These are phyloP conservation scores for Streptanthus diversifolius DNA, from an alignment of 345 rosid species.

Conservation along the genomic window DNA sequence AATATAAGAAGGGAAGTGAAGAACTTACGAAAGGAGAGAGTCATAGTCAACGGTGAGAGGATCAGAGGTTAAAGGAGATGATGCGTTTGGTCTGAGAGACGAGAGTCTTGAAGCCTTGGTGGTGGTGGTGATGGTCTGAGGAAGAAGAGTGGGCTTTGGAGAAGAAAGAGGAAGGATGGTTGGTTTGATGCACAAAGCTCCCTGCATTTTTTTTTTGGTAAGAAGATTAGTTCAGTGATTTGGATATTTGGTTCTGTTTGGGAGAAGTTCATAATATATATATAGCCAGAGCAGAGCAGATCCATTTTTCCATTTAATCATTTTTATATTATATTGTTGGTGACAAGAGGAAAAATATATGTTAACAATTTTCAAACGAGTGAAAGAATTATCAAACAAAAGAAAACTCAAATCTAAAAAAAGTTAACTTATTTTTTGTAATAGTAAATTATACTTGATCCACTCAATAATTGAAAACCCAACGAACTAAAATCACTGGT, in stretches of 20 bases:
- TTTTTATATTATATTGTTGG: not conserved
- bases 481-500: constrained; percentile 2
- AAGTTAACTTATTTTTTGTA: not conserved
- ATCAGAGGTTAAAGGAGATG: constrained; percentile 32
- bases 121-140: not conserved
- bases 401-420: not conserved
- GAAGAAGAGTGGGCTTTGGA: constrained; percentile 23
- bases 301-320: not conserved
- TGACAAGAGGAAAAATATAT: not conserved
- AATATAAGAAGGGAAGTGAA: not conserved
- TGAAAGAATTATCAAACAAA: not conserved
- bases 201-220: constrained; percentile 7
- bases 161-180: constrained; percentile 25
- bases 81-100: constrained; percentile 24
- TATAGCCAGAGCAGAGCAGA: constrained; percentile 16
- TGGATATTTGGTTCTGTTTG: constrained; percentile 15
- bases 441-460: not conserved
- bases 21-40: constrained; percentile 49
- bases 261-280: not conserved
- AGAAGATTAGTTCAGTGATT: constrained; percentile 3
- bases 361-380: not conserved
- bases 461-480: constrained; percentile 20
- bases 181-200: constrained; percentile 28
- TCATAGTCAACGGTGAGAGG: constrained; percentile 48
- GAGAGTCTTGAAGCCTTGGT: constrained; percentile 26